A percentile compares a stretch with the other conserved stretches of the same genome.
phyloP scores from a whole-genome alignment of 768 basidiomycete genomes.

The Russula abietina region DNA sequence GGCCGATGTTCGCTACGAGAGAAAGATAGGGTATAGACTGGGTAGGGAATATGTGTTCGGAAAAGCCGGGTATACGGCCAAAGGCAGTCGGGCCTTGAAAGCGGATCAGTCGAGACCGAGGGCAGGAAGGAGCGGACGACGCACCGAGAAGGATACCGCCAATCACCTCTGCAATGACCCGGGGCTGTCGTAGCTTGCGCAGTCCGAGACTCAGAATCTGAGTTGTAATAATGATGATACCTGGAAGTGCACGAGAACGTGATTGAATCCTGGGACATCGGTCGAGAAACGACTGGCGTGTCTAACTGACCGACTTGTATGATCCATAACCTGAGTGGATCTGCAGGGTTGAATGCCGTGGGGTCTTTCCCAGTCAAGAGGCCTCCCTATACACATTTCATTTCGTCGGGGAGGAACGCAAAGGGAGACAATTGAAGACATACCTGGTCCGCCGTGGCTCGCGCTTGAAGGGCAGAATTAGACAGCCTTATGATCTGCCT shows the following conservation, averaged over 20 bases:
- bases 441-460: constrained; percentile 24
- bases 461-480: neutral
- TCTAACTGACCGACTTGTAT: constrained; percentile 61
- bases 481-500: constrained; percentile 6
- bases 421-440: neutral
- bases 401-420: neutral
- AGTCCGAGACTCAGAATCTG: constrained; percentile 69
- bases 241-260: constrained; percentile 32
- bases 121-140: neutral
- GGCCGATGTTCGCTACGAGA: constrained; percentile 84
- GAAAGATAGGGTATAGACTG: constrained; percentile 70
- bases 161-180: constrained; percentile 77
- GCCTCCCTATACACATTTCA: constrained; percentile 47
- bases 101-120: neutral
- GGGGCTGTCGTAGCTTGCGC: constrained; percentile 76
- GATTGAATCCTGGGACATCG: neutral
- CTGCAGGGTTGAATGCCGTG: constrained; percentile 50
- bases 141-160: constrained; percentile 84
- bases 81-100: constrained; percentile 45
- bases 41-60: constrained; percentile 73
- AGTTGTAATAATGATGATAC: constrained; percentile 76
- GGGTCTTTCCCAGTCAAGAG: constrained; percentile 74
- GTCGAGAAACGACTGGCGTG: neutral
- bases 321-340: constrained; percentile 74
- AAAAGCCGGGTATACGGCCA: constrained; percentile 86